These are phyloP conservation scores for Xerocomellus chrysenteron DNA, from an alignment of 768 basidiomycete species.

Conservation along the genomic window DNA sequence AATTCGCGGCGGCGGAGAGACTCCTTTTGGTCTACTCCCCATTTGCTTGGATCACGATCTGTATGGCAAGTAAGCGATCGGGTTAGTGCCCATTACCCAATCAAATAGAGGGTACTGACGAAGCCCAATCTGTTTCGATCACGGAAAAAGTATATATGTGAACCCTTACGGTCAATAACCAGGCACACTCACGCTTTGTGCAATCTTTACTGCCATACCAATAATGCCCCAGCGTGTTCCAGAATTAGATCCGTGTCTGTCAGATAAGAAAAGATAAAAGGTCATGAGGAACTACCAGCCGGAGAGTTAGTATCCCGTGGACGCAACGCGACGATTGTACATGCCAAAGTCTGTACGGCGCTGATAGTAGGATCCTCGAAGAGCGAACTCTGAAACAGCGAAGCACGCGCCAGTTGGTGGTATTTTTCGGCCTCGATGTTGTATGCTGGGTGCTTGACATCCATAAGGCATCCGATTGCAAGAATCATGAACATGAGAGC, in stretches of 20 bases:
- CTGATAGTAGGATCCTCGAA: conserved; percentile 68
- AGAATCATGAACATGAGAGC: conserved; percentile 66
- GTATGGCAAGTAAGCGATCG: neutral
- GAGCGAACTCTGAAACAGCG: conserved; percentile 61
- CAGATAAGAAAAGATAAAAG: conserved; percentile 65
- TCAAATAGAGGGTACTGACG: conserved; percentile 43
- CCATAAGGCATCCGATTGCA: conserved; percentile 64
- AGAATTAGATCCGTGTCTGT: conserved; percentile 65
- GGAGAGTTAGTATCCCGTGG: conserved; percentile 31
- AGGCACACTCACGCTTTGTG: conserved; percentile 58
- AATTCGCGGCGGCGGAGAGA: conserved; percentile 62
- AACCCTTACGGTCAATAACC: neutral
- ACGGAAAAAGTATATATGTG: conserved; percentile 3
- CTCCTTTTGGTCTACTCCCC: conserved; percentile 56
- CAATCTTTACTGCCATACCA: conserved; percentile 68
- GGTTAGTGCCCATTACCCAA: conserved; percentile 3
- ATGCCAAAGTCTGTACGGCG: conserved; percentile 65
- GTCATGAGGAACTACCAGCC: conserved; percentile 61
- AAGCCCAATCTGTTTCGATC: conserved; percentile 55
- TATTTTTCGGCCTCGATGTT: conserved; percentile 70
- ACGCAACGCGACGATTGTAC: conserved; percentile 20
- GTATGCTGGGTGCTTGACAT: conserved; percentile 54
- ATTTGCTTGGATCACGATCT: conserved; percentile 73
- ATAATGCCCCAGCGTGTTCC: conserved; percentile 67
- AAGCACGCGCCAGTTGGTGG: conserved; percentile 62